phyloP scores from a whole-genome alignment of 345 rosid genomes.

The Geranium brycei region DNA sequence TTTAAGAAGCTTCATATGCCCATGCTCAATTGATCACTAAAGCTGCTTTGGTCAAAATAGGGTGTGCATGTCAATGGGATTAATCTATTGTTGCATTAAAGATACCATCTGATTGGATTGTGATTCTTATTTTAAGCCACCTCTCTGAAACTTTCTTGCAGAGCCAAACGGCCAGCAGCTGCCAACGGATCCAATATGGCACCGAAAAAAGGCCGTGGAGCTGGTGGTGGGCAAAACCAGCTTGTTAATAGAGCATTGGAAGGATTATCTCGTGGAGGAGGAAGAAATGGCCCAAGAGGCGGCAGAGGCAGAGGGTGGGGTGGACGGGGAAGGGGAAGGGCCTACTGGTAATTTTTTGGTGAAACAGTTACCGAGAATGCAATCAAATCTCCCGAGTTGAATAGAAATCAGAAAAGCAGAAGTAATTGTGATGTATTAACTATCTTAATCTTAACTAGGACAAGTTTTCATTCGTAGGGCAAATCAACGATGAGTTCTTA shows the following conservation, averaged over 20 bases:
- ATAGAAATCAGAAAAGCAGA: neutral
- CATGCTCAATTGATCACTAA: no score
- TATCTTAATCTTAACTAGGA: neutral
- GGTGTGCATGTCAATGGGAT: neutral
- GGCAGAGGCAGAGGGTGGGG: slow-evolving; percentile 50
- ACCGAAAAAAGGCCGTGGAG: slow-evolving; percentile 62
- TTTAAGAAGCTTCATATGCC: no score
- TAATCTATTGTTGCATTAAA: neutral
- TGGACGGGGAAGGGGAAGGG: slow-evolving; percentile 63
- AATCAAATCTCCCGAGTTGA: neutral
- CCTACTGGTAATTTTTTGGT: slow-evolving; percentile 23
- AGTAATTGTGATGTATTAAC: neutral
- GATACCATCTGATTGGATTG: neutral
- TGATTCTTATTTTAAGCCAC: neutral
- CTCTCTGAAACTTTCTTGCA: slow-evolving; percentile 16
- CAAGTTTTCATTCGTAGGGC: neutral
- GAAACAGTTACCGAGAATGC: neutral
- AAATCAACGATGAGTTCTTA: no score
- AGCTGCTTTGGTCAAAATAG: neutral
- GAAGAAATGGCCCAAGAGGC: slow-evolving; percentile 53
- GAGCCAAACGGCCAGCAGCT: slow-evolving; percentile 66
- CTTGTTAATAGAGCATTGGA: slow-evolving; percentile 81
- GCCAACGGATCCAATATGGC: slow-evolving; percentile 37
- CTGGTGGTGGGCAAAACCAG: slow-evolving; percentile 56
- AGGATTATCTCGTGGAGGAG: slow-evolving; percentile 74